Percentiles rank a stretch among this genome's conserved stretches.
phyloP scores from a whole-genome alignment of 257 asterid genomes.

The Nicotiana obtusifolia region DNA sequence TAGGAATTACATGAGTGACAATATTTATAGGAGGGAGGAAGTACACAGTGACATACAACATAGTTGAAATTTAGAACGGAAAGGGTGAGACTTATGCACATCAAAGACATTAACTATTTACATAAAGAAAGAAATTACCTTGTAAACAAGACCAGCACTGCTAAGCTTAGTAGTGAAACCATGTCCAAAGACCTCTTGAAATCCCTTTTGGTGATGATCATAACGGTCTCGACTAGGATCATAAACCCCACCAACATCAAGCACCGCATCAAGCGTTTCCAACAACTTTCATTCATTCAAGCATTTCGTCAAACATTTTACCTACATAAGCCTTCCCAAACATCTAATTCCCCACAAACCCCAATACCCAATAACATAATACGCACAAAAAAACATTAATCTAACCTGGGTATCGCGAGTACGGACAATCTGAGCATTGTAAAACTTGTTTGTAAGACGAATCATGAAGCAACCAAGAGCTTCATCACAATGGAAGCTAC shows the following conservation, averaged over 20 bases:
- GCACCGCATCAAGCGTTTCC: constrained; percentile 31
- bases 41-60: neutral
- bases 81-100: neutral
- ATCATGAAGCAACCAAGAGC: constrained; percentile 26
- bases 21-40: neutral
- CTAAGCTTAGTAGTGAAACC: constrained; percentile 24
- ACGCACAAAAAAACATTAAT: neutral
- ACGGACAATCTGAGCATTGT: constrained; percentile 20
- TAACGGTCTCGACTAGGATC: constrained; percentile 37
- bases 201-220: constrained; percentile 36
- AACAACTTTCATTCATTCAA: constrained; percentile 15
- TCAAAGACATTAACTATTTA: neutral
- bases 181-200: constrained; percentile 22
- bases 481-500: constrained; percentile 27
- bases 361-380: neutral
- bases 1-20: neutral
- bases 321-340: neutral
- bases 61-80: neutral
- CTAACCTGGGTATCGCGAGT: constrained; percentile 18
- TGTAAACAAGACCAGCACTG: constrained; percentile 31
- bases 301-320: neutral
- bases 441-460: constrained; percentile 19
- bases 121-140: constrained; percentile 6
- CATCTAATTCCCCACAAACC: no score
- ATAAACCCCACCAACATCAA: constrained; percentile 40